These are phyloP conservation scores for Periconia sp. DNA, from an alignment of 2,329 filamentous ascomycete genomes.

Conservation along the genomic window DNA sequence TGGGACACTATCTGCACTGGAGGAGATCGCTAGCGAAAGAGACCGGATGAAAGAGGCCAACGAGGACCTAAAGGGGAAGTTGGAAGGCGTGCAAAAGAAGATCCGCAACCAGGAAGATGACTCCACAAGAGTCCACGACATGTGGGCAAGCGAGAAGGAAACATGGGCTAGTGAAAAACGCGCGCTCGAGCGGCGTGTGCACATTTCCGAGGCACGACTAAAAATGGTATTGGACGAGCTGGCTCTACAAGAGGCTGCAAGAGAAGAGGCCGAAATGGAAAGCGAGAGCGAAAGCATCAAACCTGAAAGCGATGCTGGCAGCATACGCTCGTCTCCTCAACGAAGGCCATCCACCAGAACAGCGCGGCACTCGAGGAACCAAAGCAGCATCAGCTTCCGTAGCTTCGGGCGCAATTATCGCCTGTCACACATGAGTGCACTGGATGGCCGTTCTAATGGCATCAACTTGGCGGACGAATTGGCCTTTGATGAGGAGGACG, in stretches of 20 bases:
- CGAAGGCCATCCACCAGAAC: conserved; percentile 52
- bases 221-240: conserved; percentile 86
- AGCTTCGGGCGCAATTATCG: conserved; percentile 62
- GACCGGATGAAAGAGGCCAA: conserved; percentile 77
- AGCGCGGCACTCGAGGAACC: conserved; percentile 60
- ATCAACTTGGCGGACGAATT: conserved; percentile 89
- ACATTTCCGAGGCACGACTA: conserved; percentile 85
- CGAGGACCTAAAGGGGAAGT: conserved; percentile 71
- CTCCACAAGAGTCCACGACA: conserved; percentile 71
- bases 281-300: conserved; percentile 59
- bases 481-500: conserved; percentile 79
- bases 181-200: conserved; percentile 78
- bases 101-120: conserved; percentile 80
- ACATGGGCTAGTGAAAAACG: conserved; percentile 82
- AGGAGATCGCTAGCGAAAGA: conserved; percentile 80
- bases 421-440: conserved; percentile 69
- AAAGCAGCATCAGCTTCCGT: conserved; percentile 54
- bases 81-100: conserved; percentile 78
- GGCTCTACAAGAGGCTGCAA: conserved; percentile 62
- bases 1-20: conserved; percentile 81
- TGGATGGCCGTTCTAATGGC: conserved; percentile 62
- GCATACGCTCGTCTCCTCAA: conserved; percentile 62
- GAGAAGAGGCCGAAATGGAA: conserved; percentile 47
- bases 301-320: conserved; percentile 67
- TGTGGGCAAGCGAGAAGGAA: conserved; percentile 84